These are phyloP conservation scores for Colletotrichum destructivum DNA, from an alignment of 2,329 filamentous ascomycete species.

Conservation along the genomic window DNA sequence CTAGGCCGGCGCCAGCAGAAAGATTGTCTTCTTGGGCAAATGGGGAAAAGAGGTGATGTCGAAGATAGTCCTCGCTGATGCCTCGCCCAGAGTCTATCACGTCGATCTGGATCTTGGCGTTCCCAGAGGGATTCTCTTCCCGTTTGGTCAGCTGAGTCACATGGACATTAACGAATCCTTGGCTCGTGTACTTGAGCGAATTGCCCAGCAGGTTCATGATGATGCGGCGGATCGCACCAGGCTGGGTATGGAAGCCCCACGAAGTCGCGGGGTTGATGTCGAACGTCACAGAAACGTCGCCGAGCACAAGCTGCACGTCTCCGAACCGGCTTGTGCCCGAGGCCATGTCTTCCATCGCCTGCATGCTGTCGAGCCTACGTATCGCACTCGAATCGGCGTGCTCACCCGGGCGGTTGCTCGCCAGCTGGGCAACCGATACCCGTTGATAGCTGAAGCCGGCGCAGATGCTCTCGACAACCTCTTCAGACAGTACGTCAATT, in stretches of 20 bases:
- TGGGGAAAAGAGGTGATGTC: constrained; percentile 72
- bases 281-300: constrained; percentile 61
- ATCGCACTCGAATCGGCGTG: constrained; percentile 30
- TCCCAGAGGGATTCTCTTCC: neutral
- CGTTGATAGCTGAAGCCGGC: constrained; percentile 55
- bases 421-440: constrained; percentile 32
- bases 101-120: constrained; percentile 53
- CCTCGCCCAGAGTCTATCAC: constrained; percentile 77
- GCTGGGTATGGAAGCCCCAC: constrained; percentile 70
- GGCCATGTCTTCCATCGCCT: constrained; percentile 40
- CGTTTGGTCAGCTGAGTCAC: constrained; percentile 44
- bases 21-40: constrained; percentile 76
- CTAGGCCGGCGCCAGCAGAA: constrained; percentile 74
- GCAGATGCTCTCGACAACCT: constrained; percentile 56
- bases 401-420: constrained; percentile 3
- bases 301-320: constrained; percentile 22
- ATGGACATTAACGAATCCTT: constrained; percentile 51
- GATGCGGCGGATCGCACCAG: constrained; percentile 66
- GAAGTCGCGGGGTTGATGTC: constrained; percentile 62
- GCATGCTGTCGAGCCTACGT: constrained; percentile 41
- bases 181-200: constrained; percentile 71
- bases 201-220: constrained; percentile 77
- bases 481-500: constrained; percentile 52
- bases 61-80: constrained; percentile 74
- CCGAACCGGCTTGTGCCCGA: constrained; percentile 17